Percentiles rank a stretch among this genome's conserved stretches.
phyloP scores from a whole-genome alignment of 1,139 yeast species.

The Geotrichum restrictum region DNA sequence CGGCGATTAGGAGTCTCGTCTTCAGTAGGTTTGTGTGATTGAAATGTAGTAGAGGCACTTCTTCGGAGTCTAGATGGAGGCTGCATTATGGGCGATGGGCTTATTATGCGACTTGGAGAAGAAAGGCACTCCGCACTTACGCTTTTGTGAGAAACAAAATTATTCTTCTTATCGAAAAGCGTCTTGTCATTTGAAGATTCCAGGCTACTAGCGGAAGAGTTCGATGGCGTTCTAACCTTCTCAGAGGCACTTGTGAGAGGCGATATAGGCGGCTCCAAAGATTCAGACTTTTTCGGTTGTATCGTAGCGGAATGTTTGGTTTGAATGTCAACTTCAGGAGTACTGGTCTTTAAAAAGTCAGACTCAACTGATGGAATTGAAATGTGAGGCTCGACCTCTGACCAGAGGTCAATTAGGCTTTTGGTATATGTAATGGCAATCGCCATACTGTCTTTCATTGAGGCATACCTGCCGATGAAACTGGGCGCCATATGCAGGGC shows the following conservation, averaged over 20 bases:
- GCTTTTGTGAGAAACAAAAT: not conserved
- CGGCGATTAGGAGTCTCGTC: conserved; percentile 5
- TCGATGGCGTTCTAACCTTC: not conserved
- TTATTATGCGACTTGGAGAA: not conserved
- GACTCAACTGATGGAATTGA: not conserved
- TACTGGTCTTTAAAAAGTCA: not conserved
- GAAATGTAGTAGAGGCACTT: conserved; percentile 18
- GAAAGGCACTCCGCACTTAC: conserved; percentile 15
- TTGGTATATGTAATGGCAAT: conserved; percentile 29
- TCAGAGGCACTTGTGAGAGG: not conserved
- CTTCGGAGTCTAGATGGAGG: conserved; percentile 18
- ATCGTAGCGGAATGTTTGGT: too few relatives aligned
- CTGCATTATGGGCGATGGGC: not conserved
- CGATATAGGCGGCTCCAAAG: not conserved
- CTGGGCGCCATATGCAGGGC: conserved; percentile 33
- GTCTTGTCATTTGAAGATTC: not conserved
- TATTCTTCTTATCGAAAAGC: not conserved
- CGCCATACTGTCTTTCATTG: conserved; percentile 29
- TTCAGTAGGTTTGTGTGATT: not conserved
- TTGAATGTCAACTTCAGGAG: too few relatives aligned
- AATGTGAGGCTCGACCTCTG: conserved; percentile 14
- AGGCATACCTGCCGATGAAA: conserved; percentile 30
- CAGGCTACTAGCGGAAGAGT: not conserved
- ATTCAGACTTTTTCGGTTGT: too few relatives aligned
- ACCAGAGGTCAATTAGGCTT: conserved; percentile 34